Percentiles rank a stretch among this genome's conserved stretches.
Conservation (phyloP, 139 green algal species). For the Trebouxia sp. region DNA sequence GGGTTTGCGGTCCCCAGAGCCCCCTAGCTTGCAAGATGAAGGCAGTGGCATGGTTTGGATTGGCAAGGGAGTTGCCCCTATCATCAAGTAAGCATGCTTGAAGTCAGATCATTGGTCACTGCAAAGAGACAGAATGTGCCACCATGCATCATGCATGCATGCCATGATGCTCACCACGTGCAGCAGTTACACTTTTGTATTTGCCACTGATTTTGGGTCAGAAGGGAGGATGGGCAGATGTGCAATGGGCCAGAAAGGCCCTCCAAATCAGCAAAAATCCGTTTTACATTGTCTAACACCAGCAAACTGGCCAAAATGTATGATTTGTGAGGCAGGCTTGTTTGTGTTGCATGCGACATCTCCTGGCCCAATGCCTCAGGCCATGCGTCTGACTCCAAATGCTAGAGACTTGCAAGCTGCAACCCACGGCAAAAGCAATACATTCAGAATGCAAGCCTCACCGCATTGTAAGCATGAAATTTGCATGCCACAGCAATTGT, state of each 20-base stretch:
- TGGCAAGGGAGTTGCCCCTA: conserved; percentile 12
- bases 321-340: background rate
- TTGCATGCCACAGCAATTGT: too few species aligned
- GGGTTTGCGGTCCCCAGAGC: background rate
- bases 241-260: background rate
- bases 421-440: too few species aligned
- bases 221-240: background rate
- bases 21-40: background rate
- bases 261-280: background rate
- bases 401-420: too few species aligned
- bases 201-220: background rate
- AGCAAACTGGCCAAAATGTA: background rate
- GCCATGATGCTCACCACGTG: background rate
- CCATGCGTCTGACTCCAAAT: too few species aligned
- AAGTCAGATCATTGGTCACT: too few species aligned
- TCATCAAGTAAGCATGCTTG: background rate
- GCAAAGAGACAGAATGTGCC: background rate
- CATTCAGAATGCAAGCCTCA: too few species aligned
- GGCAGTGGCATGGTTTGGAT: background rate
- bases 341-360: too few species aligned
- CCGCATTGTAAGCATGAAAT: too few species aligned
- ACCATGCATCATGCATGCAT: background rate
- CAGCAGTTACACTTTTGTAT: too few species aligned
- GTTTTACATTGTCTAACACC: background rate
- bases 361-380: too few species aligned